A percentile compares a stretch with the other conserved stretches of the same genome.
These are phyloP conservation scores for Trypethelium eluteriae DNA, from an alignment of 495 filamentous ascomycete genomes.

Conservation along the genomic window DNA sequence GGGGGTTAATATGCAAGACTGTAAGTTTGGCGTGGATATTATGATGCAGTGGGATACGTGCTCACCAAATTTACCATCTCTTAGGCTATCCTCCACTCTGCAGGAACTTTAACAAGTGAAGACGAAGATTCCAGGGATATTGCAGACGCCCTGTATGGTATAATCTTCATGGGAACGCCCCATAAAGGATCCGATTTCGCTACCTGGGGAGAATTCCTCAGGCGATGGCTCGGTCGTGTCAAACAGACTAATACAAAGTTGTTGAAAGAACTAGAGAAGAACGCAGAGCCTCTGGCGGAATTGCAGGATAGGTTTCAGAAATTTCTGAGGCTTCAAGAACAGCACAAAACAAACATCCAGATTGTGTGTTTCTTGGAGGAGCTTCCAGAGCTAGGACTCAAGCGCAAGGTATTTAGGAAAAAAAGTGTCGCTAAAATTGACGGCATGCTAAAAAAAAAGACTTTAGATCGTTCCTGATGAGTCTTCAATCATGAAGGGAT, in stretches of 20 bases:
- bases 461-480: slow-evolving; percentile 19
- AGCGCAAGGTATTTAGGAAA: neutral
- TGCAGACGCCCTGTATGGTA: slow-evolving; percentile 8
- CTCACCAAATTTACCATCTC: neutral
- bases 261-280: slow-evolving; percentile 14
- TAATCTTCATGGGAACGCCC: slow-evolving; percentile 19
- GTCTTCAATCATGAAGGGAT: slow-evolving; percentile 19
- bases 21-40: slow-evolving; percentile 7
- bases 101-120: slow-evolving; percentile 5
- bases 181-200: slow-evolving; percentile 17
- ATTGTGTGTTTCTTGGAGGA: slow-evolving; percentile 22
- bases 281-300: slow-evolving; percentile 18
- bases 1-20: slow-evolving; percentile 18
- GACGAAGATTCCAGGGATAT: slow-evolving; percentile 13
- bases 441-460: neutral
- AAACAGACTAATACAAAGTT: slow-evolving; percentile 13
- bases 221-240: slow-evolving; percentile 11
- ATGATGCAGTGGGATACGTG: neutral
- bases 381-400: slow-evolving; percentile 8
- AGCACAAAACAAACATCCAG: slow-evolving; percentile 6
- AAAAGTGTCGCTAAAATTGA: neutral
- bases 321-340: slow-evolving; percentile 13
- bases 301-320: slow-evolving; percentile 22
- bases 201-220: slow-evolving; percentile 13
- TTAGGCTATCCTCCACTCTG: neutral